Evolutionary conservation across 2,329 filamentous ascomycete genomes (phyloP), one percentile per base, ranked within the genome.

Genomic region (Cordyceps cateniannulata): DNA sequence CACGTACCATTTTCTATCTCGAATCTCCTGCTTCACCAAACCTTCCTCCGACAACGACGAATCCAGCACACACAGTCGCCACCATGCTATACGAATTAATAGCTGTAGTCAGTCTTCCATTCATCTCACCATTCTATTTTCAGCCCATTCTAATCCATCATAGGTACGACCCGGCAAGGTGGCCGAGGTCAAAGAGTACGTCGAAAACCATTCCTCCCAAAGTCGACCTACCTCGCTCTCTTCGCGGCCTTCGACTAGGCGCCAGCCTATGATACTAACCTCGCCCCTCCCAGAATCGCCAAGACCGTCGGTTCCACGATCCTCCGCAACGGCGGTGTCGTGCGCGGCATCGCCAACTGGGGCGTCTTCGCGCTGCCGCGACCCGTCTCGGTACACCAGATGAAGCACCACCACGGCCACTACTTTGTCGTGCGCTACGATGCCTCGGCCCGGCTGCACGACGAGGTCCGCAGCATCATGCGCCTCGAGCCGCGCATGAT

Each of bases 391-490:
- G 88, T 88, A 71, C 88, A 96, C 75, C 92, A 97, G 77, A 86
- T 89, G 68, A 86, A 86, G 66, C 89, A 98, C 82, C 85, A 85
- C 65, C 84, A 86, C 67, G 95, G 95, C 60, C 93, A 98, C 79
- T 96, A 99, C 82, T 99, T 99, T 76, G 89, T 96, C 71, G 90
- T 99, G 89, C 90, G 95, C 68, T 99, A 96, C 81, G 95, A 99
- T 74, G 79, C 88, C 61, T 89, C 87, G 62, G 78, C 86, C 8
- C 75, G 79, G 55, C 87, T 90, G 8, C 93, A 98, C 76, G 79
- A 89, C 66, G 81, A 86, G 48, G 83, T 99, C 45, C 83, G 88
- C 63, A 82, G 82, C 63, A 93, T 90, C 20, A 81, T 99, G 66
- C 83, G 85, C 55, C 81, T 96, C 66, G 95, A 99, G 77, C 93